Evolutionary conservation across 257 asterid genomes (phyloP), one percentile per base, ranked within the genome.

Genomic region (Euphrasia confusa): DNA sequence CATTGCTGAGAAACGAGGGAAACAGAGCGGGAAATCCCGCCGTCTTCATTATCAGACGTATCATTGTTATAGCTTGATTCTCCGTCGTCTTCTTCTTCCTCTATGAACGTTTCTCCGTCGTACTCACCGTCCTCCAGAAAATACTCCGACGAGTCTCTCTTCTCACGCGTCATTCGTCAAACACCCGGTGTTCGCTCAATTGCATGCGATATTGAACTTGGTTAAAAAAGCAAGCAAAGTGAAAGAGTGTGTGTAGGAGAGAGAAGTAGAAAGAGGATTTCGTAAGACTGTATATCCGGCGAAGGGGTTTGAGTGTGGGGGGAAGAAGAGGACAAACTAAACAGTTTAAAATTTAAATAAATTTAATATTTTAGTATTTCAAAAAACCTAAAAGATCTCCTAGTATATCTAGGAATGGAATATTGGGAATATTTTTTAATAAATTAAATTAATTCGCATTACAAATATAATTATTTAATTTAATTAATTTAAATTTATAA

Each of bases 1-100:
- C 96, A 90, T 70, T 83, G 94, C 60, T 81, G 95, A 27, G 88
- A 79, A 67, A 61, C 54, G 48, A 73, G 39, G 10, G 95, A 84
- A 32, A 83, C 73, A 52, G 80, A 71, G 27, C 74, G 74, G 4
- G 81, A 79, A 61, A 53, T 55, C 5, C 69, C 44, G 30, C 47
- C 74, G 24, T 67, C 77, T 10, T 59, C 71, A 35, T 59, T 18
- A 33, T 64, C 68, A 4, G 24, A 65, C 10, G 65, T 63, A 10
- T 21, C 63, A 2, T 5, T 37, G 4, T 33, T 67, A 12, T 56
- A 67, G 3, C 71, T 82, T 7, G 79, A 78, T 0, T 62, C 83
- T 0, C 79, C 83, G 0, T 65, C 83, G 0, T 71, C 83, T 0
- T 65, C 83, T 0, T 73, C 79, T 0, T 75, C 80, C 6, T 75